A percentile compares a stretch with the other conserved stretches of the same genome.
These are phyloP conservation scores for Panicum miliaceum DNA, from an alignment of 176 grass and related monocot species.

Conservation along the genomic window DNA sequence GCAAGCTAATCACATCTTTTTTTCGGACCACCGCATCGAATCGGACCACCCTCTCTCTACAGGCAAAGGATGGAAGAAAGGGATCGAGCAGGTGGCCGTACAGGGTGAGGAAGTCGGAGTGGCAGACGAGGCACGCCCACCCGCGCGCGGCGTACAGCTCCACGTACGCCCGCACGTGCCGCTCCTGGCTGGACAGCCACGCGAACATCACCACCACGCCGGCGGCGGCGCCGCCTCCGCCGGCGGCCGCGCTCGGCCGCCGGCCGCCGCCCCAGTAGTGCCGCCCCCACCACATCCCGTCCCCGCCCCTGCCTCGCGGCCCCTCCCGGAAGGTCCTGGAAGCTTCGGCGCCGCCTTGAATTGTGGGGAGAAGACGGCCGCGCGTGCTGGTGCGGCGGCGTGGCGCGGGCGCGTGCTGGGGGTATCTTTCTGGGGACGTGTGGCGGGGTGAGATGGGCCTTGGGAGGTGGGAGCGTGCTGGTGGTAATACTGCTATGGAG, in stretches of 20 bases:
- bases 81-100: background rate
- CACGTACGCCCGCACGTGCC: conserved; percentile 67
- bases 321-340: background rate
- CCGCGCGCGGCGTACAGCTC: conserved; percentile 73
- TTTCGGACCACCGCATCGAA: background rate
- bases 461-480: background rate
- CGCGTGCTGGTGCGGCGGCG: background rate
- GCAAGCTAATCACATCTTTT: background rate
- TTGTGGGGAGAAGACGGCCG: background rate
- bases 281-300: conserved; percentile 82
- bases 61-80: background rate
- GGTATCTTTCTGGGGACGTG: conserved; percentile 40
- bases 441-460: conserved; percentile 10
- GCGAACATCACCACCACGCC: conserved; percentile 95
- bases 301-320: background rate
- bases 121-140: conserved; percentile 89
- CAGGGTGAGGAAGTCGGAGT: conserved; percentile 86
- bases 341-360: background rate
- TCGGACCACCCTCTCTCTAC: no score
- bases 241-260: conserved; percentile 38
- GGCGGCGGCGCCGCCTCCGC: background rate
- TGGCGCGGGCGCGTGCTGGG: background rate
- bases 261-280: conserved; percentile 72
- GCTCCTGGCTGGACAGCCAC: conserved; percentile 92
- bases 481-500: background rate